Conservation (phyloP, 163 green algal genomes). For the Chloromonas sp. region DNA sequence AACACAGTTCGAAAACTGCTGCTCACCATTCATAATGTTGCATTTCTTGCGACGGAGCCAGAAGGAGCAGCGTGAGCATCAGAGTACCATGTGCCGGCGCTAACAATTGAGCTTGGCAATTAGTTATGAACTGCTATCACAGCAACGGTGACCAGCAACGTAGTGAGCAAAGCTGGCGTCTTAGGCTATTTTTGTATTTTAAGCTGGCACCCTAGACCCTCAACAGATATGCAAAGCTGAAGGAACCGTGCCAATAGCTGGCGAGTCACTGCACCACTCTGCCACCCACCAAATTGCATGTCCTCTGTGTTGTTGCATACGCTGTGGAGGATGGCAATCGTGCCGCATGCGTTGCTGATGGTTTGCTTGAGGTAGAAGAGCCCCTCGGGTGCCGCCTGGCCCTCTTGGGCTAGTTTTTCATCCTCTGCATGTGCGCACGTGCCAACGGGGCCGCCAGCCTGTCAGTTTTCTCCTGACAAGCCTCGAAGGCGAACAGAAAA, state of each 20-base stretch:
- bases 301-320: constrained; percentile 65
- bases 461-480: neutral
- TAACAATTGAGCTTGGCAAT: too few relatives aligned
- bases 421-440: constrained; percentile 35
- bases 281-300: constrained; percentile 35
- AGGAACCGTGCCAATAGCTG: too few relatives aligned
- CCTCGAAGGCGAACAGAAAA: neutral
- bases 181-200: too few relatives aligned
- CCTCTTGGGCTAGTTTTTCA: neutral
- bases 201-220: too few relatives aligned
- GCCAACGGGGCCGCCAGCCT: neutral
- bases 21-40: neutral
- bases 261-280: too few relatives aligned
- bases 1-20: neutral
- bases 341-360: constrained; percentile 95
- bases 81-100: too few relatives aligned
- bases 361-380: constrained; percentile 94
- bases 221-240: too few relatives aligned
- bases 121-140: too few relatives aligned
- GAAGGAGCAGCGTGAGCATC: too few relatives aligned
- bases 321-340: constrained; percentile 87
- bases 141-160: too few relatives aligned
- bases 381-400: constrained; percentile 4
- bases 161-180: too few relatives aligned
- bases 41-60: neutral